phyloP scores from a whole-genome alignment of 495 filamentous ascomycete species.

The Cercophora newfieldiana region DNA sequence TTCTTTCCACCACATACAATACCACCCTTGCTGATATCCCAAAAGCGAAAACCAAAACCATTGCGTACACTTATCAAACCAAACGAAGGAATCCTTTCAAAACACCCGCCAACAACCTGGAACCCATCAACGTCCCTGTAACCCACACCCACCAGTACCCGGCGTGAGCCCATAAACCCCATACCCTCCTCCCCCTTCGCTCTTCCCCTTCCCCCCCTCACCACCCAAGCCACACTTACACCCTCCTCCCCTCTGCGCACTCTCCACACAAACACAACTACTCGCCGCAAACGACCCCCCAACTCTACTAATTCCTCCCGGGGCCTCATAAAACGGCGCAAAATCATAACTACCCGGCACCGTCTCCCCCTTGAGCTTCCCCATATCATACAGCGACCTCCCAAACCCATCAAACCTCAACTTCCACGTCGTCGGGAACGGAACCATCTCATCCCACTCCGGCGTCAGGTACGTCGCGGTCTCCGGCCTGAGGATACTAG shows the following conservation, averaged over 20 bases:
- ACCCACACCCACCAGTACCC: too few species aligned
- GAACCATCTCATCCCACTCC: conserved; percentile 23
- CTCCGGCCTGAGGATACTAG: conserved; percentile 8
- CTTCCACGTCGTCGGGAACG: conserved; percentile 27
- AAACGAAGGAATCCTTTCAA: too few species aligned
- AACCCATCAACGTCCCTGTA: too few species aligned
- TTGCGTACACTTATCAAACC: too few species aligned
- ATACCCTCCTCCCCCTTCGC: neutral
- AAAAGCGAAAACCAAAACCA: too few species aligned
- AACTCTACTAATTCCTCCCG: conserved; percentile 5
- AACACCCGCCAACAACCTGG: too few species aligned
- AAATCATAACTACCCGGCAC: conserved; percentile 2
- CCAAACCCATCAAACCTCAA: conserved; percentile 21
- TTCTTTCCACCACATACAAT: too few species aligned
- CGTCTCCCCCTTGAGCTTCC: neutral
- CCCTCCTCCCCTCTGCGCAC: neutral
- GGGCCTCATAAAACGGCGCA: conserved; percentile 16
- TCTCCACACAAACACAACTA: conserved; percentile 3
- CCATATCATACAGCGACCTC: conserved; percentile 17
- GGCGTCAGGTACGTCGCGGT: conserved; percentile 22
- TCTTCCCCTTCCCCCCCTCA: neutral
- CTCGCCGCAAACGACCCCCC: conserved; percentile 2
- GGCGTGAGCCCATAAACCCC: too few species aligned
- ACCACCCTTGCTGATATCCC: too few species aligned
- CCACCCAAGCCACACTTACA: neutral